Conservation (phyloP, 495 filamentous ascomycete species). For the Neurospora tetrasperma region DNA sequence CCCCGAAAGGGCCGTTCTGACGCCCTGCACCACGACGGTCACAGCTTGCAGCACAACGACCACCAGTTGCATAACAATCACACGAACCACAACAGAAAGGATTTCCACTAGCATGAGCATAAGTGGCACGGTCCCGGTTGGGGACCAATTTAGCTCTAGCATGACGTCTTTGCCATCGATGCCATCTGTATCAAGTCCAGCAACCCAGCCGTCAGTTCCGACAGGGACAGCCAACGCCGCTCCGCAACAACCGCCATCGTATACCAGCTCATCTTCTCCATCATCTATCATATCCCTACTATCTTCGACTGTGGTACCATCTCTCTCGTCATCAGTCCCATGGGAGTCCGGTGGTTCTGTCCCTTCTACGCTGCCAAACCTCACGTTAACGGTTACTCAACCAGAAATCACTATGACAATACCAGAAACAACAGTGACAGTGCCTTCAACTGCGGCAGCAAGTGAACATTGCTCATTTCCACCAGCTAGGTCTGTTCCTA, state of each 20-base stretch:
- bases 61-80: slow-evolving; percentile 6
- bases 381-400: not conserved
- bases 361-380: not conserved
- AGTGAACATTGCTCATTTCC: not conserved
- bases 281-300: not conserved
- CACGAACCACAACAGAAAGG: not conserved
- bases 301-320: not conserved
- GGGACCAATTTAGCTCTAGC: not conserved
- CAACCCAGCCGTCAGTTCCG: not conserved
- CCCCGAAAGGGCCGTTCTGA: slow-evolving; percentile 7
- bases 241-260: not conserved
- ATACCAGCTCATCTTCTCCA: not conserved
- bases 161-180: not conserved
- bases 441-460: not conserved
- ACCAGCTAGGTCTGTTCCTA: not conserved
- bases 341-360: not conserved
- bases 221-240: not conserved
- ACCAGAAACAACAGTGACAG: not conserved
- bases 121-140: not conserved
- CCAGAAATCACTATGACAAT: not conserved
- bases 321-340: not conserved
- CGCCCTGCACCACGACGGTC: slow-evolving; percentile 12
- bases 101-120: not conserved
- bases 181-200: not conserved
- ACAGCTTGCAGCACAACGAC: slow-evolving; percentile 11